A percentile compares a stretch with the other conserved stretches of the same genome.
Evolutionary conservation across 2,329 filamentous ascomycete species (phyloP).

Genomic region (Xylaria sp.): DNA sequence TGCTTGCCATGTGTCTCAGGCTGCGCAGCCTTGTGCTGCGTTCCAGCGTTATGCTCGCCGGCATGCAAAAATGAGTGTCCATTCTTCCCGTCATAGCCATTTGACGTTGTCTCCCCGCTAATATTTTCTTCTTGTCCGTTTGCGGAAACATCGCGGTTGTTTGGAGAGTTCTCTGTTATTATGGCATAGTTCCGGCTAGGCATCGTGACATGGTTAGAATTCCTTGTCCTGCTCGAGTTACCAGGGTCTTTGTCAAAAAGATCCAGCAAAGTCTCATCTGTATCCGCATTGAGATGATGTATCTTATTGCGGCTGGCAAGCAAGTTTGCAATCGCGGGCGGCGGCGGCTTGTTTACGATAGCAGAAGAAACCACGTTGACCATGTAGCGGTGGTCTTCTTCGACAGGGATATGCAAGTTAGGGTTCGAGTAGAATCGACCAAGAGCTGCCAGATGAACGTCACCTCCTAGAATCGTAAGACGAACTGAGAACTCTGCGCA

Average conservation of each 20-base stretch:
- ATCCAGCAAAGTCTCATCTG: constrained; percentile 93
- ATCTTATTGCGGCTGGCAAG: constrained; percentile 90
- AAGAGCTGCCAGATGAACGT: constrained; percentile 91
- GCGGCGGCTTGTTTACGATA: constrained; percentile 94
- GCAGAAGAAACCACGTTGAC: constrained; percentile 93
- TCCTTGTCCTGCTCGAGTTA: constrained; percentile 75
- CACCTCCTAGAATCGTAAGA: constrained; percentile 91
- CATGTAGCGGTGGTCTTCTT: constrained; percentile 93
- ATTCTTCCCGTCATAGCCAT: constrained; percentile 63
- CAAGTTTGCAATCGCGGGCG: constrained; percentile 87
- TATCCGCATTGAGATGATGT: constrained; percentile 75
- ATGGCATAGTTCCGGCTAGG: constrained; percentile 93
- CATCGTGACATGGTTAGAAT: constrained; percentile 87
- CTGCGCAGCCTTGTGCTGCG: constrained; percentile 78
- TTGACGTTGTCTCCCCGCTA: constrained; percentile 25
- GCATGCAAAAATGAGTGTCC: constrained; percentile 77
- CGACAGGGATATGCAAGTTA: constrained; percentile 77
- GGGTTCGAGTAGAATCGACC: constrained; percentile 96
- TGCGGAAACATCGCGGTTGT: constrained; percentile 52
- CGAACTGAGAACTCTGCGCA: constrained; percentile 88
- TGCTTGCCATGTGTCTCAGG: constrained; percentile 63
- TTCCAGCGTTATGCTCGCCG: constrained; percentile 83
- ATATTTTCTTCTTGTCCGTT: constrained; percentile 34
- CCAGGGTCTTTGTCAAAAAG: constrained; percentile 93
- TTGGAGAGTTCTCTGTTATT: constrained; percentile 85